Percentiles rank a stretch among this genome's conserved stretches.
Conservation (phyloP, 352 stramenopile species). For the Ophiocytium majus region DNA sequence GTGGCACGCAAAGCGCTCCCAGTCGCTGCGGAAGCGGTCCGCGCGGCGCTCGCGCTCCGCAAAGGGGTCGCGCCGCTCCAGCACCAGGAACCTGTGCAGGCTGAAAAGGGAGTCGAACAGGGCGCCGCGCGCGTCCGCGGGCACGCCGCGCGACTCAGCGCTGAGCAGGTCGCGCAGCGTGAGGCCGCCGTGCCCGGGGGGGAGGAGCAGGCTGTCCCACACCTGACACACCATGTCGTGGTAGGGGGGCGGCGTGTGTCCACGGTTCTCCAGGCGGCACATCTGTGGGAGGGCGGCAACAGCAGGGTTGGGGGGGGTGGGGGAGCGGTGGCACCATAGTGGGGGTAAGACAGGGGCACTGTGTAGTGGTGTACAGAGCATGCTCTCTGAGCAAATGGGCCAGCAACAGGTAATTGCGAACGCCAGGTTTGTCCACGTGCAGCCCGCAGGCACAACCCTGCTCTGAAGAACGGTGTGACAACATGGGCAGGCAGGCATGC, state of each 20-base stretch:
- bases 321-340: no score
- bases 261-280: slow-evolving; percentile 93
- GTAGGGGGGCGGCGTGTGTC: slow-evolving; percentile 96
- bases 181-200: slow-evolving; percentile 25
- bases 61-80: slow-evolving; percentile 96
- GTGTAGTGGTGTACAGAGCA: no score
- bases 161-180: slow-evolving; percentile 67
- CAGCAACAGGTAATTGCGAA: no score
- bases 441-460: no score
- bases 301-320: no score
- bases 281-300: no score
- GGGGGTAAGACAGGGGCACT: no score
- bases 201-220: slow-evolving; percentile 78
- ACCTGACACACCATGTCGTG: slow-evolving; percentile 98
- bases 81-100: slow-evolving; percentile 97
- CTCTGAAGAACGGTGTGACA: no score
- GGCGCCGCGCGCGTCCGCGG: no score
- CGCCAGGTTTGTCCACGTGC: no score
- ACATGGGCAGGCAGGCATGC: no score
- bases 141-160: slow-evolving; percentile 64
- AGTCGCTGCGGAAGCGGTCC: slow-evolving; percentile 83
- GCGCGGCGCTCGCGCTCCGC: slow-evolving; percentile 84
- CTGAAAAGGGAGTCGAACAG: slow-evolving; percentile 99
- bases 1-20: slow-evolving; percentile 72
- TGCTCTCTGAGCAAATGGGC: no score